Base-by-base conservation (phyloP, 129 eudicot genomes). In the Scalesia atractyloides region DNA sequence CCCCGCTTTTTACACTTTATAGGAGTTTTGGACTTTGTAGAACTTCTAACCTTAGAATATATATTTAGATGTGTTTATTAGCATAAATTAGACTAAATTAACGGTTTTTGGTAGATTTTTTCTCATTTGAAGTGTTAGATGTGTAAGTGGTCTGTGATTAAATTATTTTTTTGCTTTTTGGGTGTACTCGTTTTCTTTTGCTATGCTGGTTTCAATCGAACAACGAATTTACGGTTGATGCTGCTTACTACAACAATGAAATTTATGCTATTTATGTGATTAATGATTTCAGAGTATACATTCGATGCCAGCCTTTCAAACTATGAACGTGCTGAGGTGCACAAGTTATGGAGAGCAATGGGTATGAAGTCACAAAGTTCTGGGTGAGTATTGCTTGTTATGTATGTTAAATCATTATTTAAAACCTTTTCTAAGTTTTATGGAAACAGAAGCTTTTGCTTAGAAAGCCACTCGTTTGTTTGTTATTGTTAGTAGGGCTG, bases 271-370 rank as follows among this genome's bases (percentile, higher is more conserved):
- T 36, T 64, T 67, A 11, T 58, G 41, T 68, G 4, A 69, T 76
- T 9, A 57, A 24, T 57, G 44, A 48, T 22, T 52, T 59, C 91
- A 92, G 98, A 33, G 11, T 89, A 87, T 78, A 83, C 80, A 56
- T 82, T 92, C 51, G 88, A 87, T 46, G 87, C 78, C 51, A 76
- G 66, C 77, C 80, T 92, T 58, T 16, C 76, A 53, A 85, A 78
- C 39, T 20, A 3, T 14, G 91, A 92, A 65, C 91, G 96, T 68
- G 92, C 85, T 41, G 86, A 77, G 49, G 95, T 92, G 71, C 98
- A 92, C 70, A 22, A 4, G n/a, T 59, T 83, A 48, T 79, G 84
- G 78, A 64, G 78, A 73, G 85, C 85, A 82, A 74, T 85, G 95
- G 95, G 95, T 7, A 13, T 92, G 84, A 83, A 24, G 67, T 87